Base-by-base conservation (phyloP, 805 yeast species). In the Yarrowia bubula region DNA sequence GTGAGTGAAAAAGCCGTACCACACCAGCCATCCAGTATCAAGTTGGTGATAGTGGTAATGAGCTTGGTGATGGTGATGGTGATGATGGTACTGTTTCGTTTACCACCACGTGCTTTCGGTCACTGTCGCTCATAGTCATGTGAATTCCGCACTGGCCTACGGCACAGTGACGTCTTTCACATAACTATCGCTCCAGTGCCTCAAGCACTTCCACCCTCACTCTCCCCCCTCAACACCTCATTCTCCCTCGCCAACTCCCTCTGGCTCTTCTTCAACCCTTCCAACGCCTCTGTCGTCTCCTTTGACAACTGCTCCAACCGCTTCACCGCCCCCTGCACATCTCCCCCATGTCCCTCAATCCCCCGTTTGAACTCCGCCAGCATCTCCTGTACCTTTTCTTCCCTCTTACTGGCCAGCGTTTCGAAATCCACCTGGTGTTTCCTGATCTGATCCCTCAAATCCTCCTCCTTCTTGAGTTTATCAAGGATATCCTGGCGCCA, bases 251-350 rank as follows among this genome's bases (percentile, higher is more conserved):
- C 46, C 61, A 55, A 32, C 37, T 39, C 46, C 13, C 47, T 10
- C 47, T 55, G 61, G 17, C 61, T 55, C 61, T 55, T 55, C 31
- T 55, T 39, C 46, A 55, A 10, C 47, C 11, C n/a, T 31, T 55
- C 61, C 31, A 55, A 13, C n/a, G 61, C 46, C 22, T 41, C 43
- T 11, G 38, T n/a, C 3, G 61, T 55, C 9, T 55, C 61, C 3
- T 17, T 14, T 1, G 47, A 39, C 41, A 55, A 38, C 46, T 28
- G 33, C 35, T 55, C 38, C 39, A 55, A 22, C 14, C 17, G 39
- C 14, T 39, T 28, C 15, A 55, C 8, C 2, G 31, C 11, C 13
- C 17, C 38, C 13, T 55, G 47, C 15, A 55, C 47, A 28, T 22
- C 31, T 4, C 22, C 11, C 10, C 61, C 61, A 8, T 55, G 61